Evolutionary conservation across 2,329 filamentous ascomycete species (phyloP).

Genomic region (Colletotrichum sp.): DNA sequence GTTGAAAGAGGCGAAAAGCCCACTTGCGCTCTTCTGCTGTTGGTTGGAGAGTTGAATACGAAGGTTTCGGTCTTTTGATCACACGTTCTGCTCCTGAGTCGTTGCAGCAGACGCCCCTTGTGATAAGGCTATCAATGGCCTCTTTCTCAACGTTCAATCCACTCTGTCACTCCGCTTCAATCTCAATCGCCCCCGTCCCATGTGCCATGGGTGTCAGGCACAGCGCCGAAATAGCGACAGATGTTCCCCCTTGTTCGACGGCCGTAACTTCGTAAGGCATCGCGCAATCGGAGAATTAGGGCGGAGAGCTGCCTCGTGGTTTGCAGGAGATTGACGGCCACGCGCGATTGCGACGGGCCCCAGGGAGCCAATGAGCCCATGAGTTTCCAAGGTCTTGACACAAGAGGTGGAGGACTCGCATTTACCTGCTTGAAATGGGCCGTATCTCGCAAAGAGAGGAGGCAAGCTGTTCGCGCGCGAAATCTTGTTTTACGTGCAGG

Average conservation of each 20-base stretch:
- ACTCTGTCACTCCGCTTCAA: slow-evolving; percentile 2
- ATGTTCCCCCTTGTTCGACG: not conserved
- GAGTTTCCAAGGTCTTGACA: not conserved
- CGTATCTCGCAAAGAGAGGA: not conserved
- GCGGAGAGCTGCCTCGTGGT: not conserved
- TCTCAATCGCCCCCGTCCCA: not conserved
- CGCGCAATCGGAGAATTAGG: slow-evolving; percentile 18
- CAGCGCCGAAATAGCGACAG: not conserved
- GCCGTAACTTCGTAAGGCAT: not conserved
- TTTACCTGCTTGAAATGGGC: not conserved
- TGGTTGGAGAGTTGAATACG: not conserved
- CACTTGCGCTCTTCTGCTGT: not conserved
- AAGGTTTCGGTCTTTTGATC: not conserved
- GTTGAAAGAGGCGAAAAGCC: not conserved
- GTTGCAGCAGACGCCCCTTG: not conserved
- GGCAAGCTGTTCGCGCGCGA: slow-evolving; percentile 14
- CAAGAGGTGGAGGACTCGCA: not conserved
- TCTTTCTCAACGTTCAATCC: not conserved
- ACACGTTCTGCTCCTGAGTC: not conserved
- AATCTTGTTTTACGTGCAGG: slow-evolving; percentile 20
- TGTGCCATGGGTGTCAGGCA: not conserved
- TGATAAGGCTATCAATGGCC: not conserved
- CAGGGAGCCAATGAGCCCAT: not conserved
- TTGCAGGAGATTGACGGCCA: not conserved
- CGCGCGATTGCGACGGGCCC: not conserved